phyloP scores from a whole-genome alignment of 1,139 yeast species.

The Lodderomyces margitis region DNA sequence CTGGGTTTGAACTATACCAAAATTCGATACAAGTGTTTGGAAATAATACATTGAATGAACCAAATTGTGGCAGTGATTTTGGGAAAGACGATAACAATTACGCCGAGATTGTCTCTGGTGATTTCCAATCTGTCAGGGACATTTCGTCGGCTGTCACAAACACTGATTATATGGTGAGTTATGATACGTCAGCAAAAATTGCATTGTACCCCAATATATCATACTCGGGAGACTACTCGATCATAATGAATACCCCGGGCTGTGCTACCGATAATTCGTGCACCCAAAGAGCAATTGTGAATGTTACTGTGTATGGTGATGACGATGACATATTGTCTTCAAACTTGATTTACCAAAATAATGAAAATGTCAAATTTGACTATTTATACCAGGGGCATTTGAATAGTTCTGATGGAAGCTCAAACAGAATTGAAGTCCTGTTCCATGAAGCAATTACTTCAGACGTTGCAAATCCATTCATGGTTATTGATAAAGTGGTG shows the following conservation, averaged over 20 bases:
- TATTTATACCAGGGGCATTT: slow-evolving; percentile 69
- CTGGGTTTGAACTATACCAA: slow-evolving; percentile 74
- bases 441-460: slow-evolving; percentile 32
- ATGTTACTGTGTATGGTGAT: slow-evolving; percentile 61
- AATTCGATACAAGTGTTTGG: slow-evolving; percentile 64
- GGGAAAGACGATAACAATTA: slow-evolving; percentile 29
- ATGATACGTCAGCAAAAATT: slow-evolving; percentile 44
- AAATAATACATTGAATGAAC: slow-evolving; percentile 67
- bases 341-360: slow-evolving; percentile 68
- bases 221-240: slow-evolving; percentile 70
- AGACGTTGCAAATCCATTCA: slow-evolving; percentile 31
- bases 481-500: slow-evolving; percentile 74
- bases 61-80: slow-evolving; percentile 48
- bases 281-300: slow-evolving; percentile 66
- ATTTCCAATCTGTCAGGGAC: slow-evolving; percentile 29
- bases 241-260: slow-evolving; percentile 83
- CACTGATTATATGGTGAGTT: slow-evolving; percentile 32
- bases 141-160: slow-evolving; percentile 19
- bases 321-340: slow-evolving; percentile 44
- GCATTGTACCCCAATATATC: slow-evolving; percentile 69
- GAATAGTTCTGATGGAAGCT: slow-evolving; percentile 41
- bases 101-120: slow-evolving; percentile 33
- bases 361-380: slow-evolving; percentile 78
- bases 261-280: slow-evolving; percentile 74
- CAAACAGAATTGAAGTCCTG: slow-evolving; percentile 52